Conservation (phyloP, 2,329 filamentous ascomycete species). For the Diaporthe citri region DNA sequence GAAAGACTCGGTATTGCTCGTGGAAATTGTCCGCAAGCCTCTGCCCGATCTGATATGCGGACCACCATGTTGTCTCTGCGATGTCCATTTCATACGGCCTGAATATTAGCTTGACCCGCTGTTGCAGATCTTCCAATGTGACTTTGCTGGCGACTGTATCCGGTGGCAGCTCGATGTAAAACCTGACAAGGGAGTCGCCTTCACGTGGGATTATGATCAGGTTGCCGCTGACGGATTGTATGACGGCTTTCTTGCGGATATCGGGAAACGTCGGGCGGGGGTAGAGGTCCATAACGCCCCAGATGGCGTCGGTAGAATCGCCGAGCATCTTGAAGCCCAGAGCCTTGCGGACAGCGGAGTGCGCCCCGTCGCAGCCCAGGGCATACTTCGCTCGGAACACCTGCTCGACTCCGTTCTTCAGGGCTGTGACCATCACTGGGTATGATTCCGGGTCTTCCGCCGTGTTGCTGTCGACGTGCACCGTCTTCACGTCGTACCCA, state of each 20-base stretch:
- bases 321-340: slow-evolving; percentile 70
- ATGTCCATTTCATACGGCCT: slow-evolving; percentile 67
- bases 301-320: slow-evolving; percentile 68
- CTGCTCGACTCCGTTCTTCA: slow-evolving; percentile 55
- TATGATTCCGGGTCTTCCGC: slow-evolving; percentile 54
- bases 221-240: slow-evolving; percentile 67
- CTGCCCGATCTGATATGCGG: slow-evolving; percentile 73
- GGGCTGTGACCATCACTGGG: slow-evolving; percentile 58
- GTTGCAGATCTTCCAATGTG: slow-evolving; percentile 65
- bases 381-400: slow-evolving; percentile 63
- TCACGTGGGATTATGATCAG: slow-evolving; percentile 74
- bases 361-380: slow-evolving; percentile 63
- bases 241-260: slow-evolving; percentile 67
- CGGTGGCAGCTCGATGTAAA: slow-evolving; percentile 71
- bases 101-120: slow-evolving; percentile 65
- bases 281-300: slow-evolving; percentile 69
- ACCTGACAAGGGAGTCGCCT: slow-evolving; percentile 67
- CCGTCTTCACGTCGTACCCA: slow-evolving; percentile 61
- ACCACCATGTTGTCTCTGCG: slow-evolving; percentile 71
- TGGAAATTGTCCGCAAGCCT: slow-evolving; percentile 71
- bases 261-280: slow-evolving; percentile 71
- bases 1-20: slow-evolving; percentile 67
- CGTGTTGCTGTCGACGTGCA: slow-evolving; percentile 61
- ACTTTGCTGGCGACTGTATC: slow-evolving; percentile 65
- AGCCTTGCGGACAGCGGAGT: slow-evolving; percentile 63